phyloP scores from a whole-genome alignment of 2,329 filamentous ascomycete genomes.

The Lachnellula hyalina region DNA sequence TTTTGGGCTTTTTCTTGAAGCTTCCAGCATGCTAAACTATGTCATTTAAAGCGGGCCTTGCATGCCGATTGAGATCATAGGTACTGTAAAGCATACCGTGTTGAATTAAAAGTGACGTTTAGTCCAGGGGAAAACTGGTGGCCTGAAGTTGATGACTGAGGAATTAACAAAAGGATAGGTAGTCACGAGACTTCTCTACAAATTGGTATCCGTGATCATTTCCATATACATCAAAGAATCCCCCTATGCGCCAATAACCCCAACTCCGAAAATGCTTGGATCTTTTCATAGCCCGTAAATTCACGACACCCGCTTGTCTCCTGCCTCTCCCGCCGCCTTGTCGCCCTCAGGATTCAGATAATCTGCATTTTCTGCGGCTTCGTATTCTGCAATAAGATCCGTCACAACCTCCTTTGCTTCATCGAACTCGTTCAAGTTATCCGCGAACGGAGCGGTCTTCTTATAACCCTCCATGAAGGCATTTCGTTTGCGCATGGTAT shows the following conservation, averaged over 20 bases:
- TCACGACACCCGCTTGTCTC: slow-evolving; percentile 26
- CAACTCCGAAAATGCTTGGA: background rate
- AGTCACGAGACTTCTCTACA: slow-evolving; percentile 1
- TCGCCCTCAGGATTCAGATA: slow-evolving; percentile 66
- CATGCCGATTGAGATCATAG: background rate
- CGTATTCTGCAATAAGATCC: slow-evolving; percentile 90
- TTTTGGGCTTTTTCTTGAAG: background rate
- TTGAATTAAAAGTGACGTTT: background rate
- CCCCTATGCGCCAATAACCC: slow-evolving; percentile 1
- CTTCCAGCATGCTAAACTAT: background rate
- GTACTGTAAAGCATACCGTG: background rate
- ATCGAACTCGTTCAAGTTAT: slow-evolving; percentile 91
- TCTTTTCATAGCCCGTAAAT: background rate
- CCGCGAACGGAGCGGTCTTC: slow-evolving; percentile 87
- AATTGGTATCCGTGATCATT: slow-evolving; percentile 29
- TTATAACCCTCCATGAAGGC: slow-evolving; percentile 96
- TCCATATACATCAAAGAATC: slow-evolving; percentile 7
- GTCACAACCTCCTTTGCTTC: slow-evolving; percentile 87
- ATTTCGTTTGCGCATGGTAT: slow-evolving; percentile 90
- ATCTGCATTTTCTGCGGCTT: slow-evolving; percentile 85
- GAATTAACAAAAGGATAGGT: background rate
- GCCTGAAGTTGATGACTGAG: background rate
- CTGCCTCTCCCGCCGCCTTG: slow-evolving; percentile 24
- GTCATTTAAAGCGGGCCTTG: background rate
- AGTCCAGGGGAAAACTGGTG: background rate